phyloP scores from a whole-genome alignment of 2,329 filamentous ascomycete genomes.

The Talaromyces sp. region DNA sequence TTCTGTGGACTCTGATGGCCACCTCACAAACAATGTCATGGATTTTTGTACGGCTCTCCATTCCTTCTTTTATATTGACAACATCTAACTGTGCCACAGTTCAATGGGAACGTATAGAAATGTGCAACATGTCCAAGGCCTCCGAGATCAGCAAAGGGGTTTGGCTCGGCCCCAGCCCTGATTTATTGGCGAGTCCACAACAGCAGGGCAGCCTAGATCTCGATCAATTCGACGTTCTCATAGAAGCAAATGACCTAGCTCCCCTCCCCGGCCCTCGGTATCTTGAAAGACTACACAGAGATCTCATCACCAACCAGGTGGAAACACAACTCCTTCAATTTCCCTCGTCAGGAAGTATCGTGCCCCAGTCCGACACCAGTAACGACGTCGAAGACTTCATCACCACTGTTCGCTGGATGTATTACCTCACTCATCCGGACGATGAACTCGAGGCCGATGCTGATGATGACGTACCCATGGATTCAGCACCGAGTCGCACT shows the following conservation, averaged over 20 bases:
- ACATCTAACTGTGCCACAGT: constrained; percentile 36
- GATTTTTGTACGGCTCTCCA: constrained; percentile 64
- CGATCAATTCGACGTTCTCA: constrained; percentile 70
- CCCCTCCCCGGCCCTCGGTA: constrained; percentile 66
- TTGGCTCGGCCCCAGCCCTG: constrained; percentile 83
- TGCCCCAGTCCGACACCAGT: constrained; percentile 78
- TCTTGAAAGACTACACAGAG: constrained; percentile 60
- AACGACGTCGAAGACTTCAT: constrained; percentile 78
- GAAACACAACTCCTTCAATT: constrained; percentile 64
- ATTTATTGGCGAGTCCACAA: constrained; percentile 51
- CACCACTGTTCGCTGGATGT: constrained; percentile 86
- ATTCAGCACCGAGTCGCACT: constrained; percentile 36
- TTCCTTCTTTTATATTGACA: constrained; percentile 2
- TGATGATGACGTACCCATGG: constrained; percentile 57
- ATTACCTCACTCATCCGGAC: constrained; percentile 68
- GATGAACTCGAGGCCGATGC: constrained; percentile 38
- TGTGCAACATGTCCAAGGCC: constrained; percentile 87
- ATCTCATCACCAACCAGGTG: constrained; percentile 41
- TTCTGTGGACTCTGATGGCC: constrained; percentile 66
- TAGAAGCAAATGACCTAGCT: constrained; percentile 85
- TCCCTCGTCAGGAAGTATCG: constrained; percentile 88
- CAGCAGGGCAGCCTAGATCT: constrained; percentile 44
- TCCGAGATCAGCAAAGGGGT: constrained; percentile 88
- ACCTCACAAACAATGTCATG: constrained; percentile 69
- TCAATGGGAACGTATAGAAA: constrained; percentile 82